Evolutionary conservation across 371 early-diverging fungal species (phyloP), one percentile per base, ranked within the genome.

Genomic region (Blakeslea trispora): DNA sequence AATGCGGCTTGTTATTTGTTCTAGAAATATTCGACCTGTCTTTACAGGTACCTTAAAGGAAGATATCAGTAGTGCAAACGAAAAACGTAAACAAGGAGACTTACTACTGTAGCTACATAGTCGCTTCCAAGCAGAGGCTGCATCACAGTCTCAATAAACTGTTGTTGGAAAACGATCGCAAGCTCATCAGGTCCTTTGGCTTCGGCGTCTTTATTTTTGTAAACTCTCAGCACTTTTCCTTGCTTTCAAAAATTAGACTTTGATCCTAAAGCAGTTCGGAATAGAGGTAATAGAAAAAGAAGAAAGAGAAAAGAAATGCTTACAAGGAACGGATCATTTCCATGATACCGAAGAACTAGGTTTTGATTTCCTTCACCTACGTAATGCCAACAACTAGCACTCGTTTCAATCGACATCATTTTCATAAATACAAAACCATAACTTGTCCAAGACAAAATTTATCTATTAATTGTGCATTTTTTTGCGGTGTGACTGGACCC

Each of bases 311-410:
- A 39, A 0, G 5, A 35, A 14, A 13, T 15, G 34, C 64, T 50
- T 74, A 81, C 81, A 22, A 59, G 64, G 2, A 11, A 22, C 1
- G 41, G 22, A 24, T 69, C 39, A 21, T 52, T 22, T n/a, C 82
- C 77, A 14, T 15, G 45, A 50, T 75, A 78, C 24, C 59, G 17
- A 5, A 79, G 44, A 1, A 78, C 72, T n/a, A 82, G 24, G 40
- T 75, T 74, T 6, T 66, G 64, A 47, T 82, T 82, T 17, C 82
- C 82, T 65, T 82, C 82, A 5, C 70, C 75, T 11, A 67, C 46
- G 59, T 74, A 82, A 3, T 22, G 14, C 82, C 82, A 82, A 35
- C 66, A 45, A 19, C 50, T 22, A 14, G 64, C 46, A 28, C 61
- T 7, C 18, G n/a, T 18, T 31, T 50, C 51, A 4, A 17, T 21